Percentiles rank a stretch among this genome's conserved stretches.
Evolutionary conservation across 139 green algal species (phyloP).

Genomic region (Pedinophyceae sp.): DNA sequence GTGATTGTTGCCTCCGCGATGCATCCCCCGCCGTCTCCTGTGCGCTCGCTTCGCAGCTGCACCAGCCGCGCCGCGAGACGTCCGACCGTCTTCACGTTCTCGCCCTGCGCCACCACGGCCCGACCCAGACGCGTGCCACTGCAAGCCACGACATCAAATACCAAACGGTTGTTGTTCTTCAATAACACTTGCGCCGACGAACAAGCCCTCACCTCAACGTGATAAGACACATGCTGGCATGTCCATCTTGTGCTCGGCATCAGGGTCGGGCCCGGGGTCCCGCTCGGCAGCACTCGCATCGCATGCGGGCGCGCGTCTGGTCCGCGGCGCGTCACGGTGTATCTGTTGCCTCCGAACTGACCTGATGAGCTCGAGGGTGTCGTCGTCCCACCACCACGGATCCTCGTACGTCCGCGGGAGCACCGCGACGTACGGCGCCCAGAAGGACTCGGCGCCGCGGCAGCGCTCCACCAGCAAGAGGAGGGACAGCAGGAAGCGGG

Average conservation of each 20-base stretch:
- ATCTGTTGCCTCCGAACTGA: no score
- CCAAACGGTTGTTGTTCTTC: no score
- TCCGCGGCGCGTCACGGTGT: no score
- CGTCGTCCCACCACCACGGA: conserved; percentile 20
- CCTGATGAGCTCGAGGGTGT: conserved; percentile 16
- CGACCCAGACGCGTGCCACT: conserved; percentile 19
- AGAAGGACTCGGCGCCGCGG: conserved; percentile 6
- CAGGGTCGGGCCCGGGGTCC: no score
- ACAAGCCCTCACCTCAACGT: no score
- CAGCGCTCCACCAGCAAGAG: conserved; percentile 23
- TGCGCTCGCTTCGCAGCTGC: conserved; percentile 6
- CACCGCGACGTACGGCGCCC: conserved; percentile 24
- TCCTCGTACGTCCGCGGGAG: conserved; percentile 27
- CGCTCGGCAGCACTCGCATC: no score
- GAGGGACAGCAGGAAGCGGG: conserved; percentile 25
- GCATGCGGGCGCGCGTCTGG: no score
- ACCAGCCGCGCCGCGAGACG: conserved; percentile 11
- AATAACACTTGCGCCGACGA: no score
- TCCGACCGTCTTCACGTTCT: conserved; percentile 8
- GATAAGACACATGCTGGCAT: no score
- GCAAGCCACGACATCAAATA: neutral
- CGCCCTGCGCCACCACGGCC: conserved; percentile 13
- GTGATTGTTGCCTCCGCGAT: neutral
- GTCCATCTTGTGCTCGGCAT: no score
- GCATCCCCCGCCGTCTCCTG: no score